Evolutionary conservation across 352 stramenopile species (phyloP).

Genomic region (Hyaloperonospora arabidopsidis): DNA sequence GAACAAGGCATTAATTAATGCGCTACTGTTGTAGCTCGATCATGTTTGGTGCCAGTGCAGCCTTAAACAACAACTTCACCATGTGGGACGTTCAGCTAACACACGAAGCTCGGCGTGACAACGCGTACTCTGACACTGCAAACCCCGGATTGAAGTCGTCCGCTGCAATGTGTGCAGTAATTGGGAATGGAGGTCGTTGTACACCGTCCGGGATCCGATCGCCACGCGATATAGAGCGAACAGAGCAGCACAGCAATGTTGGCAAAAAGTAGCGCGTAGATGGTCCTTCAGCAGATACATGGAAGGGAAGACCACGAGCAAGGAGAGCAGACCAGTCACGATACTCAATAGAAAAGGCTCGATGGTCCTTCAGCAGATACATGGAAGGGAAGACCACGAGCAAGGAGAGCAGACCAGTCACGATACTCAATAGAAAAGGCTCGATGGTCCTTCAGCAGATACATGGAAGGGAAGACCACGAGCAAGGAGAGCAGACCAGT

Average conservation of each 20-base stretch:
- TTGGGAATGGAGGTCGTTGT: slow-evolving; percentile 37
- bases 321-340: too few relatives aligned
- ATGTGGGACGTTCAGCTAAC: slow-evolving; percentile 73
- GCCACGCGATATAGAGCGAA: slow-evolving; percentile 76
- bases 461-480: slow-evolving; percentile 63
- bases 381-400: too few relatives aligned
- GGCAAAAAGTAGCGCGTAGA: slow-evolving; percentile 73
- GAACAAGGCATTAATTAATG: too few relatives aligned
- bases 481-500: slow-evolving; percentile 58
- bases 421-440: too few relatives aligned
- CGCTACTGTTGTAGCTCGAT: too few relatives aligned
- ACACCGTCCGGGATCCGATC: slow-evolving; percentile 39
- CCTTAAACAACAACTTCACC: too few relatives aligned
- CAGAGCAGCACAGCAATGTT: slow-evolving; percentile 73
- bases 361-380: too few relatives aligned
- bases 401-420: too few relatives aligned
- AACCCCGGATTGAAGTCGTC: slow-evolving; percentile 56
- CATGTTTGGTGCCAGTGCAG: too few relatives aligned
- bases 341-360: too few relatives aligned
- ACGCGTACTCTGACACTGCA: slow-evolving; percentile 60
- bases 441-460: slow-evolving; percentile 71
- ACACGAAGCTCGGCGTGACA: slow-evolving; percentile 72
- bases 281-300: too few relatives aligned
- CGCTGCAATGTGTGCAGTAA: slow-evolving; percentile 31
- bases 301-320: too few relatives aligned